phyloP scores from a whole-genome alignment of 345 rosid genomes.

The Gossypium herbaceum region DNA sequence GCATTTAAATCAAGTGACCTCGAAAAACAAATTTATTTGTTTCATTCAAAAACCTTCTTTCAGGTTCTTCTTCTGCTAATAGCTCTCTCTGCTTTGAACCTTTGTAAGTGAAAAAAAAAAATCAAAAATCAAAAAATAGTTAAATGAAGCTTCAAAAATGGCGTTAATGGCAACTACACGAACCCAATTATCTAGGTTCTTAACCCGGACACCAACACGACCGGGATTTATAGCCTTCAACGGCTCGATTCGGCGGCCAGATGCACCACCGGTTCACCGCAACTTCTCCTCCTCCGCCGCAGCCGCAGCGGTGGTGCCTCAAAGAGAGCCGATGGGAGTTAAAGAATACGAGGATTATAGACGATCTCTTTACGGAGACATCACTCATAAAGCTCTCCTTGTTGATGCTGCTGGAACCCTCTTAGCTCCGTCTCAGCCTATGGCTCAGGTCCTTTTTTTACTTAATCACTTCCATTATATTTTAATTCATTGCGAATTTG shows the following conservation, averaged over 20 bases:
- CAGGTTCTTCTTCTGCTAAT: neutral
- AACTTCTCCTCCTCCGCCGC: slow-evolving; percentile 32
- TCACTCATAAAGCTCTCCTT: slow-evolving; percentile 80
- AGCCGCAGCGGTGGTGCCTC: slow-evolving; percentile 29
- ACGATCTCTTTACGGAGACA: slow-evolving; percentile 73
- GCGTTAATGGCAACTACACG: slow-evolving; percentile 28
- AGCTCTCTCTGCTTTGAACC: neutral
- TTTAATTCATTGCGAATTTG: neutral
- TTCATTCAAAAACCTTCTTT: neutral
- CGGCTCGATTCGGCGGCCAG: neutral
- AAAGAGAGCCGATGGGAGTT: slow-evolving; percentile 39
- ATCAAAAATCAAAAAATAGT: neutral
- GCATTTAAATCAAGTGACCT: slow-evolving; percentile 7
- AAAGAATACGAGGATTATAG: slow-evolving; percentile 85
- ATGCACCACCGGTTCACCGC: slow-evolving; percentile 19
- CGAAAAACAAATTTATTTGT: neutral
- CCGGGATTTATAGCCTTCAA: neutral
- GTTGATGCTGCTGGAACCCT: slow-evolving; percentile 97
- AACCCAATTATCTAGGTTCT: slow-evolving; percentile 23
- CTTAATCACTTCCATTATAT: neutral
- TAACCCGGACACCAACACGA: neutral
- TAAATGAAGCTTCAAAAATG: slow-evolving; percentile 11
- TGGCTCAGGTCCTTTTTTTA: slow-evolving; percentile 64
- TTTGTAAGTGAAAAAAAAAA: neutral
- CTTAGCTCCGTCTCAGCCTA: slow-evolving; percentile 92